A percentile compares a stretch with the other conserved stretches of the same genome.
These are phyloP conservation scores for Actinomortierella ambigua DNA, from an alignment of 371 early-diverging fungal genomes.

Conservation along the genomic window DNA sequence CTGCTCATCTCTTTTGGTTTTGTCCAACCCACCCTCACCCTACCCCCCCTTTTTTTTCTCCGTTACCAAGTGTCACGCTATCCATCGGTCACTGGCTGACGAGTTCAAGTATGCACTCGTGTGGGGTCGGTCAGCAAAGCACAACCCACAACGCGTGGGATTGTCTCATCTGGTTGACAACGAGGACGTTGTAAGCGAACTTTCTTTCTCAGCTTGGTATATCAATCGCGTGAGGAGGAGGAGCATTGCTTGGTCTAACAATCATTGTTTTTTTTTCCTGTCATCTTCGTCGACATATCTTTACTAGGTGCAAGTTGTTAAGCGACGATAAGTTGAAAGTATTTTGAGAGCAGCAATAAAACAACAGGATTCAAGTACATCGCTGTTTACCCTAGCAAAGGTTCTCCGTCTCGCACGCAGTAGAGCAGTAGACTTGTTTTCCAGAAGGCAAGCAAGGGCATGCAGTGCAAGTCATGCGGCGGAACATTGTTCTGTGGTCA, in stretches of 20 bases:
- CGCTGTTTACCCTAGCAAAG: background rate
- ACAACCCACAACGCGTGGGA: constrained; percentile 96
- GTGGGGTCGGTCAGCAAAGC: constrained; percentile 96
- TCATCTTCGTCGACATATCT: background rate
- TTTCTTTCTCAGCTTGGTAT: constrained; percentile 23
- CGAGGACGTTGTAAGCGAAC: constrained; percentile 93
- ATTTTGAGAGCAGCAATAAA: background rate
- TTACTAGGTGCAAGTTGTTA: constrained; percentile 14
- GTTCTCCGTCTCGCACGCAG: background rate
- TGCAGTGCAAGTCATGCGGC: too few relatives aligned
- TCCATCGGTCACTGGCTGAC: constrained; percentile 91
- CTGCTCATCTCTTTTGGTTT: too few relatives aligned
- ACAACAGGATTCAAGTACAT: background rate
- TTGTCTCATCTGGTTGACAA: constrained; percentile 92
- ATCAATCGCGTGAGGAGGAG: background rate
- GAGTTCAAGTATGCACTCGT: constrained; percentile 96
- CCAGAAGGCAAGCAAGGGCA: too few relatives aligned
- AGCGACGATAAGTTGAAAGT: constrained; percentile 8
- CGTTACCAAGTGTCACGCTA: constrained; percentile 75
- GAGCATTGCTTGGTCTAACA: background rate
- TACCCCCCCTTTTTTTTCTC: background rate
- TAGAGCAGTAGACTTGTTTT: too few relatives aligned
- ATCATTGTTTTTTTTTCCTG: background rate
- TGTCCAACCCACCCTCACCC: too few relatives aligned
- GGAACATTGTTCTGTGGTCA: too few relatives aligned